phyloP scores from a whole-genome alignment of 2,329 filamentous ascomycete genomes.

The Aotearoamyces nothofagi region DNA sequence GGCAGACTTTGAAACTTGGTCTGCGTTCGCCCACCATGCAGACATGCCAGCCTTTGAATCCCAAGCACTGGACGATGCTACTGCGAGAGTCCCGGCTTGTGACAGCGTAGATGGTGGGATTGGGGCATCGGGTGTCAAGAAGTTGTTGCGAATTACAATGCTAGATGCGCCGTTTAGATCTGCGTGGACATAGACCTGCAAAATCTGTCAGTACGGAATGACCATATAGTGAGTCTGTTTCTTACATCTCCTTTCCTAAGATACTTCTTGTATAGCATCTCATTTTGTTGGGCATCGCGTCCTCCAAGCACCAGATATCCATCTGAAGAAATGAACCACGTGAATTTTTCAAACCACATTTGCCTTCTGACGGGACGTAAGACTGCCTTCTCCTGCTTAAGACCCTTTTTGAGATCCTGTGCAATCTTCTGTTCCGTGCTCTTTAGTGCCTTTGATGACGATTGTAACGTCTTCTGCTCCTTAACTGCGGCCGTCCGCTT shows the following conservation, averaged over 20 bases:
- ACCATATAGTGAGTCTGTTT: background rate
- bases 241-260: constrained; percentile 67
- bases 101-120: constrained; percentile 84
- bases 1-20: constrained; percentile 80
- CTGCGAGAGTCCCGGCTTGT: constrained; percentile 73
- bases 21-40: constrained; percentile 86
- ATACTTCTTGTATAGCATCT: constrained; percentile 78
- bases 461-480: constrained; percentile 70
- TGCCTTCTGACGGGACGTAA: constrained; percentile 69
- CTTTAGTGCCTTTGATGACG: constrained; percentile 71
- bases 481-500: constrained; percentile 74
- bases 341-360: constrained; percentile 95
- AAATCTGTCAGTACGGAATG: background rate
- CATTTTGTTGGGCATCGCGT: constrained; percentile 77
- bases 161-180: constrained; percentile 72
- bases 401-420: constrained; percentile 68
- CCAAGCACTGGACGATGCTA: constrained; percentile 83
- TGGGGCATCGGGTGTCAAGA: constrained; percentile 61
- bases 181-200: constrained; percentile 66
- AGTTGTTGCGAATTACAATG: constrained; percentile 84
- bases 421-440: constrained; percentile 81
- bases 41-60: constrained; percentile 93
- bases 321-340: constrained; percentile 90
- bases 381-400: constrained; percentile 86
- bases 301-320: constrained; percentile 85